Evolutionary conservation across 257 asterid species (phyloP).

Genomic region (Jacaranda mimosifolia): DNA sequence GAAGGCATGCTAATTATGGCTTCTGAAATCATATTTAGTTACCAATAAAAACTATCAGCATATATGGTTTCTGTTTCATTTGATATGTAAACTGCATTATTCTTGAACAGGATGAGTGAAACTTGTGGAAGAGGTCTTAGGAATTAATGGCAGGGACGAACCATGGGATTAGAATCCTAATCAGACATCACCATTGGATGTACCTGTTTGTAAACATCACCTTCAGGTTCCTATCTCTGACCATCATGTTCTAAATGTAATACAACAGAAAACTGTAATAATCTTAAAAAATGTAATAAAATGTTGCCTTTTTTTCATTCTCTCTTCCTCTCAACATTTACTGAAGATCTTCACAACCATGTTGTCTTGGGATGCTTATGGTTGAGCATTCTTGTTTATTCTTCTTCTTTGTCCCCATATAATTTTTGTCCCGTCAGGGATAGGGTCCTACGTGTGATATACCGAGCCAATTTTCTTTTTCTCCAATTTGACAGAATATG

Average conservation of each 20-base stretch:
- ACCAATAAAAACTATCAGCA: background rate
- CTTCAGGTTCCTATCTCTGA: constrained; percentile 19
- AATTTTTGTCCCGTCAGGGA: too few relatives aligned
- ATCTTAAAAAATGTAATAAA: background rate
- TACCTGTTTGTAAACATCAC: constrained; percentile 12
- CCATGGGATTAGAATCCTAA: constrained; percentile 11
- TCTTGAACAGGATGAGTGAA: constrained; percentile 47
- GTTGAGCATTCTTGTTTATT: too few relatives aligned
- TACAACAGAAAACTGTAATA: background rate
- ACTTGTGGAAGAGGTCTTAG: constrained; percentile 23
- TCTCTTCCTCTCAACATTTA: too few relatives aligned
- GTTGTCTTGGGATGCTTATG: too few relatives aligned
- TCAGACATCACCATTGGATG: background rate
- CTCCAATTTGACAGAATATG: background rate
- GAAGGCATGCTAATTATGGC: background rate
- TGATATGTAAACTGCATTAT: background rate
- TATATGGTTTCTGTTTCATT: background rate
- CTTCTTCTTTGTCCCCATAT: too few relatives aligned
- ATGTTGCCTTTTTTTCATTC: background rate
- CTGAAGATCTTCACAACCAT: too few relatives aligned
- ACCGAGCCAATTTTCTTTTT: too few relatives aligned
- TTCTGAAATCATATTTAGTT: background rate
- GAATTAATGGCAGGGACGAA: background rate
- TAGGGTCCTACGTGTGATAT: background rate
- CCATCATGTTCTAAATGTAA: constrained; percentile 25